Evolutionary conservation across 495 filamentous ascomycete species (phyloP).

Genomic region (Aspergillus taichungensis): DNA sequence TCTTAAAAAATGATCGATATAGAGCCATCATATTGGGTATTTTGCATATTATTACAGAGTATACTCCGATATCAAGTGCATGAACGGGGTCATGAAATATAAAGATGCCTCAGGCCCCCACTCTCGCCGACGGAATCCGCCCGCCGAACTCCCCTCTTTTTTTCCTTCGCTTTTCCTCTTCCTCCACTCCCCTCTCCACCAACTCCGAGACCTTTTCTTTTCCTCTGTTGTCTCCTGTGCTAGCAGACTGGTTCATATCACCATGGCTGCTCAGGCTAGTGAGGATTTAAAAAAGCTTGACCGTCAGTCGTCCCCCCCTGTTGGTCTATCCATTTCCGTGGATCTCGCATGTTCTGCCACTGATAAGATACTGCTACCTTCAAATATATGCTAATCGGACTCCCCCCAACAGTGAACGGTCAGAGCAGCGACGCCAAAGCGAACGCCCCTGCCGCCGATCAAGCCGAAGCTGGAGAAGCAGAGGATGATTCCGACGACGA

Average conservation of each 20-base stretch:
- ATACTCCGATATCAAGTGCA: too few relatives aligned
- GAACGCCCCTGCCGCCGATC: slow-evolving; percentile 29
- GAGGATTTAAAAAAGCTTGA: slow-evolving; percentile 46
- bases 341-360: slow-evolving; percentile 1
- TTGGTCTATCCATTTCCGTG: background rate
- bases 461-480: slow-evolving; percentile 35
- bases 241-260: slow-evolving; percentile 3
- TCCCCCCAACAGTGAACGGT: slow-evolving; percentile 33
- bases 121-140: background rate
- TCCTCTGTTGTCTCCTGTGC: background rate
- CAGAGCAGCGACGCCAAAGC: slow-evolving; percentile 40
- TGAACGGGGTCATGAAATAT: too few relatives aligned
- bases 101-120: background rate
- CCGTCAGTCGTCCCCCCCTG: slow-evolving; percentile 22
- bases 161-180: slow-evolving; percentile 5
- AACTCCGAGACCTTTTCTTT: slow-evolving; percentile 2
- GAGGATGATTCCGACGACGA: slow-evolving; percentile 64
- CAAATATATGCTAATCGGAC: background rate
- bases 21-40: too few relatives aligned
- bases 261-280: slow-evolving; percentile 46
- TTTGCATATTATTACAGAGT: too few relatives aligned
- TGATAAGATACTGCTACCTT: slow-evolving; percentile 13
- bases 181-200: slow-evolving; percentile 1
- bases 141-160: background rate
- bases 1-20: too few relatives aligned